Evolutionary conservation across 1,139 yeast species (phyloP), one percentile per base, ranked within the genome.

Genomic region (Geotrichum fermentans): DNA sequence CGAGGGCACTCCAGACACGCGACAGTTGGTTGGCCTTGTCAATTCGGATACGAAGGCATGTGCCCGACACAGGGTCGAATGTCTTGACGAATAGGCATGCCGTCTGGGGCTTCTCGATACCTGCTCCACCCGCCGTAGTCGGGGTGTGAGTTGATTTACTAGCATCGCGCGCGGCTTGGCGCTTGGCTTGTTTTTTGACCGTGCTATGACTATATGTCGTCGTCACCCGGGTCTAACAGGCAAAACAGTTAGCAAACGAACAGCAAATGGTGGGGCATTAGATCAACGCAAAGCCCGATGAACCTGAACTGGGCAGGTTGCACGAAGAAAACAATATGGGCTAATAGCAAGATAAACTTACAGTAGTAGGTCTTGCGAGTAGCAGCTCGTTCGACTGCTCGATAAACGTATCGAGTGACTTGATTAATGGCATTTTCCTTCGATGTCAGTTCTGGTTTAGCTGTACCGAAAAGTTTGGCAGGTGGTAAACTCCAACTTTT

Each of bases 1-100:
- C 97, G 46, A 89, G 63, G n/a, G 90, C 88, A 35, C 87, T 79
- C 63, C 88, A 69, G 29, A 90, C 65, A 59, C 92, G 77, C 16
- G 92, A 82, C 38, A 90, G 76, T 63, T 89, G 96, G 65, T 89
- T 89, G 43, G 75, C 68, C 59, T 83, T 83, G 55, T 71, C 69
- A 0, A 95, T 81, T 52, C 73, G 74, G 60, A 75, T 78, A 56
- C 76, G 76, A 64, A 84, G 77, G 51, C 85, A 75, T 40, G 81
- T 74, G 2, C 95, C 95, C 13, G 82, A 73, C 16, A 70, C 73
- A 1, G 95, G 80, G 61, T 89, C 92, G 58, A 68, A 84, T 0
- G 88, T 76, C 63, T 86, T 88, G 65, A 87, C 79, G 43, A 74
- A 71, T 17, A 83, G 80, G 17, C 61, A 69, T 64, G 58, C 72